Evolutionary conservation across 2,329 filamentous ascomycete species (phyloP), one percentile per base, ranked within the genome.

Genomic region (Botryotinia calthae): DNA sequence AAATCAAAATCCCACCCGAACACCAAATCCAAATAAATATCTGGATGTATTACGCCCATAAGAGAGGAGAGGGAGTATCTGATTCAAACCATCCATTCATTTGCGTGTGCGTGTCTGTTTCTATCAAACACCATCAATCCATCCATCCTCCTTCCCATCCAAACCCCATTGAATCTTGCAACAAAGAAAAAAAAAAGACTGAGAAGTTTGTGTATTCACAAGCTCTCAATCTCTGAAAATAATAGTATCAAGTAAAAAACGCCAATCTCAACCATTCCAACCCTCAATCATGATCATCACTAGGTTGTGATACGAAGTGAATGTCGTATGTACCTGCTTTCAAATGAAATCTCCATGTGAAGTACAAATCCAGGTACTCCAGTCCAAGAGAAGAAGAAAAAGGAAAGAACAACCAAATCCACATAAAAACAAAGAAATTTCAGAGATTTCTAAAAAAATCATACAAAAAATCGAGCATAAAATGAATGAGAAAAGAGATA

Each of bases 131-230:
- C 42, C 62, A 18, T 48, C 31, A 42, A 40, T 37, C 22, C 63
- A 66, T 40, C 63, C 63, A 51, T 66, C 44, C 63, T n/a, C 6
- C 31, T 40, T 51, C 44, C 46, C 16, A 42, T 56, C 64, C 64
- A 16, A 54, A 22, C 34, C 64, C 31, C 34, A 42, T 28, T 42
- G 48, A 34, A 54, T 28, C 25, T 22, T 18, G 31, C 31, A 12
- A 71, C 44, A n/a, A 28, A 0, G 2, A 22, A 46, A 71, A 20
- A 8, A 34, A 34, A 28, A 22, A 34, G 12, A 44, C 48, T 14
- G 48, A 56, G 59, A 34, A 56, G 25, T 22, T 56, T 48, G 69
- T 62, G 70, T 58, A 71, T 66, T 71, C 59, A 56, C 48, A 71
- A 54, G 20, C 62, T 54, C 48, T 56, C 59, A 42, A 56, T 25